Base-by-base conservation (phyloP, 768 basidiomycete genomes). In the Lentinula detonsa region DNA sequence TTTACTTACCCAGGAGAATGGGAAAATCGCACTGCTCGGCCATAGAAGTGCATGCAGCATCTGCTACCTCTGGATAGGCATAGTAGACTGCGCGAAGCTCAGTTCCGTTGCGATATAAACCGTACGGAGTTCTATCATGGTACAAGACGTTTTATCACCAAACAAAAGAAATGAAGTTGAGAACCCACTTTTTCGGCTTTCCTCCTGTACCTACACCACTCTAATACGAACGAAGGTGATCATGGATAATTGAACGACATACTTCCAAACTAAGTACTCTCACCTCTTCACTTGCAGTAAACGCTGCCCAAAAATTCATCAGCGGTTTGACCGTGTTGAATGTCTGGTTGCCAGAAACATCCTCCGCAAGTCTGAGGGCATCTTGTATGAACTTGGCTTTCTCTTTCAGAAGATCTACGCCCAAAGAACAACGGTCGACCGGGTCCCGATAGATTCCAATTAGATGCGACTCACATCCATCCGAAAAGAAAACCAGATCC, bases 281-380 rank as follows among this genome's bases (percentile, higher is more conserved):
- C 15, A 87, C 91, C 78, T 91, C 87, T 62, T 79, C 79, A 69
- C 90, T 91, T 0, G 90, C 85, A 18, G 86, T 76, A 64, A 90
- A 91, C 0, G 87, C 87, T 5, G 86, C 90, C 88, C 88, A 93
- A 64, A 91, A 90, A 68, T 91, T 92, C 64, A 92, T 72, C 50
- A 91, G 73, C 2, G 89, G 88, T 65, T 81, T 82, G 18, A 93
- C 89, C 0, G 88, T 85, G 63, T 86, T 79, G 70, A 91, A 91
- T 0, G 90, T 91, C 64, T 89, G 86, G 66, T 90, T 90, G 33
- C 78, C 72, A 2, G 90, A 85, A 37, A 92, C 76, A 67, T 90
- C 90, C 49, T 79, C 68, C 0, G 87, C 90, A 9, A 92, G 81
- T 33, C 86, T 79, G 55, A 70, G 70, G 2, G 88, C 87, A 65